A percentile compares a stretch with the other conserved stretches of the same genome.
Conservation (phyloP, 176 grass and related monocot species). For the Raddia guianensis region DNA sequence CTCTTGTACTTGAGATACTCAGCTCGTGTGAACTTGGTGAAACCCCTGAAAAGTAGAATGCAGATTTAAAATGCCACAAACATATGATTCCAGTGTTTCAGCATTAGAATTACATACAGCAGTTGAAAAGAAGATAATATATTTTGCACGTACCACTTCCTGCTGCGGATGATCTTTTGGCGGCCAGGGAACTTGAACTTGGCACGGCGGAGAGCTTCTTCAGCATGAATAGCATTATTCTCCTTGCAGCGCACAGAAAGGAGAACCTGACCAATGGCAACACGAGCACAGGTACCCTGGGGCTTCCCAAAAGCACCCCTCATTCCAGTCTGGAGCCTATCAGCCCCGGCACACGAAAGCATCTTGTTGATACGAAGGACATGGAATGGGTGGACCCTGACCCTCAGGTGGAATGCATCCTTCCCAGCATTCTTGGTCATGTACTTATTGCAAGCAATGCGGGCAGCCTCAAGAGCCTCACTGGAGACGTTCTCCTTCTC, state of each 20-base stretch:
- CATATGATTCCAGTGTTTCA: not conserved
- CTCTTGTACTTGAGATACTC: conserved; percentile 47
- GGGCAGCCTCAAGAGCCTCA: conserved; percentile 52
- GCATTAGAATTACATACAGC: not conserved
- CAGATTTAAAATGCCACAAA: not conserved
- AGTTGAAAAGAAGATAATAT: not conserved
- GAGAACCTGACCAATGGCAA: conserved; percentile 52
- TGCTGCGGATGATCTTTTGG: conserved; percentile 46
- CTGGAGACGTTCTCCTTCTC: conserved; percentile 49
- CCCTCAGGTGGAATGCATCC: conserved; percentile 53
- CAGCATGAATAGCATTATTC: conserved; percentile 40
- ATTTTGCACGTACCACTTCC: conserved; percentile 43
- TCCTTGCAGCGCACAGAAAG: conserved; percentile 55
- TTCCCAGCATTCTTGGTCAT: conserved; percentile 54
- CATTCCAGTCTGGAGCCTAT: conserved; percentile 56
- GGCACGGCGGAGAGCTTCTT: conserved; percentile 45
- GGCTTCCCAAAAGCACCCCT: conserved; percentile 62
- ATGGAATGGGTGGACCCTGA: conserved; percentile 55
- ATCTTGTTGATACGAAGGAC: conserved; percentile 61
- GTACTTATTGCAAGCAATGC: conserved; percentile 62
- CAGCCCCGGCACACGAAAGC: conserved; percentile 56
- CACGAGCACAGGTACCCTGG: conserved; percentile 49
- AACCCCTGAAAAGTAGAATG: conserved; percentile 32
- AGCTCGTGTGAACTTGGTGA: conserved; percentile 33
- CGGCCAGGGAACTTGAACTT: conserved; percentile 59